A percentile compares a stretch with the other conserved stretches of the same genome.
phyloP scores from a whole-genome alignment of 768 basidiomycete genomes.

The Phanerodontia chrysosporium region DNA sequence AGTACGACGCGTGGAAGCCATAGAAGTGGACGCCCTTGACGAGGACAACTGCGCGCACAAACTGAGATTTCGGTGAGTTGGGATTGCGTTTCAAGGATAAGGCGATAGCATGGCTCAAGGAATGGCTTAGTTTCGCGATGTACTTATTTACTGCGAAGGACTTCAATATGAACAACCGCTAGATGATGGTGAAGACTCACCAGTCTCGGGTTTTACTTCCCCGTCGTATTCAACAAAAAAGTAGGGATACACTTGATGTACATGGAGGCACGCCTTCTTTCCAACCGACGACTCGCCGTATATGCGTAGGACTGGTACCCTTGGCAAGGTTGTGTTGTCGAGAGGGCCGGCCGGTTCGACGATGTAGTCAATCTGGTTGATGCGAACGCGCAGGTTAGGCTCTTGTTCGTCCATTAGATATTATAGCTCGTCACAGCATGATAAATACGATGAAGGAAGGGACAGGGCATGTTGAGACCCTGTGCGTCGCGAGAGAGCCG shows the following conservation, averaged over 20 bases:
- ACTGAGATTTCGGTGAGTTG: constrained; percentile 49
- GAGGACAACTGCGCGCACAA: constrained; percentile 71
- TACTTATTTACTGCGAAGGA: constrained; percentile 60
- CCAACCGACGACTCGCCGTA: constrained; percentile 80
- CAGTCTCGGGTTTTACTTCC: constrained; percentile 55
- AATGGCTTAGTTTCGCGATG: constrained; percentile 61
- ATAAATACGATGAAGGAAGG: not conserved
- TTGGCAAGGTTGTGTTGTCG: constrained; percentile 55
- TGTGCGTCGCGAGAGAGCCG: not conserved
- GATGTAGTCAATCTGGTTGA: constrained; percentile 62
- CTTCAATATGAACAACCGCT: not conserved
- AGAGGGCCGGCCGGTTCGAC: constrained; percentile 55
- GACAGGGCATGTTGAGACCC: not conserved
- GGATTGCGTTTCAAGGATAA: constrained; percentile 76
- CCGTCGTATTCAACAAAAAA: constrained; percentile 83
- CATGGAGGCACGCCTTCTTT: constrained; percentile 77
- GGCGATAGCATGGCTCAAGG: constrained; percentile 84
- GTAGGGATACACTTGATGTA: constrained; percentile 95
- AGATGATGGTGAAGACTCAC: constrained; percentile 34
- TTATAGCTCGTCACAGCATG: constrained; percentile 13
- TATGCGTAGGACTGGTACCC: constrained; percentile 79
- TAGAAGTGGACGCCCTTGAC: constrained; percentile 97
- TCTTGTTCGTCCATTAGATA: constrained; percentile 4
- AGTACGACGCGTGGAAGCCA: constrained; percentile 82
- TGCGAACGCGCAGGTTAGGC: constrained; percentile 34